These are phyloP conservation scores for Limnomonas spitsbergensis DNA, from an alignment of 139 green algal genomes.

Conservation along the genomic window DNA sequence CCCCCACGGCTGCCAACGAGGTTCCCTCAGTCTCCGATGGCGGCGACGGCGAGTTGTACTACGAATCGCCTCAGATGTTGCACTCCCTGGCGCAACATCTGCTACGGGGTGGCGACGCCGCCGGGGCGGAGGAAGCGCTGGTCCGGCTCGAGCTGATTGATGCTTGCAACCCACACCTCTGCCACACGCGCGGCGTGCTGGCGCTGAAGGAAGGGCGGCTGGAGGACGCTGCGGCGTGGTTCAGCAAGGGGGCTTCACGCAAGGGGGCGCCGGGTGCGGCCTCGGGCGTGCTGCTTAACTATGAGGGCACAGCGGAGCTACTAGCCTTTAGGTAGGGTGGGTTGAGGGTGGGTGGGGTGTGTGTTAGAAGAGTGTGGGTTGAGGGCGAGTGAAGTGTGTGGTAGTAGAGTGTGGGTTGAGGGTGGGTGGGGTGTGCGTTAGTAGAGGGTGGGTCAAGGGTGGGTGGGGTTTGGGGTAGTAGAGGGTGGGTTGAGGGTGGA, in stretches of 20 bases:
- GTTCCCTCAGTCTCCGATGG: background rate
- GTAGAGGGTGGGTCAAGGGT: too few relatives aligned
- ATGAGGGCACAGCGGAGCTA: slow-evolving; percentile 58
- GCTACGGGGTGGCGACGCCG: slow-evolving; percentile 20
- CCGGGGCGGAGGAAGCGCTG: slow-evolving; percentile 35
- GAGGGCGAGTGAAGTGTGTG: too few relatives aligned
- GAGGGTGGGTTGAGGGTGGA: too few relatives aligned
- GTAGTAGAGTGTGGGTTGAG: too few relatives aligned
- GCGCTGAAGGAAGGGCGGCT: slow-evolving; percentile 51
- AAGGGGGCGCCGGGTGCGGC: background rate
- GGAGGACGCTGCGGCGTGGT: slow-evolving; percentile 35
- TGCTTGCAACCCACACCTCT: slow-evolving; percentile 48
- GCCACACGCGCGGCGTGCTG: slow-evolving; percentile 50
- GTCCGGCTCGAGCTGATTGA: slow-evolving; percentile 33
- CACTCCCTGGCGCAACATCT: slow-evolving; percentile 23
- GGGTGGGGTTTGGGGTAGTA: too few relatives aligned
- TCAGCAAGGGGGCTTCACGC: slow-evolving; percentile 21
- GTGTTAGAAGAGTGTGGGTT: too few relatives aligned
- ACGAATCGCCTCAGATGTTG: slow-evolving; percentile 15
- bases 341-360: too few relatives aligned
- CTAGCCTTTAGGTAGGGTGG: too few relatives aligned
- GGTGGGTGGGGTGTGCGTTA: too few relatives aligned
- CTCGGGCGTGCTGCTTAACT: slow-evolving; percentile 50
- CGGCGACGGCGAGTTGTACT: background rate
- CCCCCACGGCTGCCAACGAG: too few relatives aligned